Evolutionary conservation across 2,329 filamentous ascomycete species (phyloP).

Genomic region (Colletotrichum aenigma): DNA sequence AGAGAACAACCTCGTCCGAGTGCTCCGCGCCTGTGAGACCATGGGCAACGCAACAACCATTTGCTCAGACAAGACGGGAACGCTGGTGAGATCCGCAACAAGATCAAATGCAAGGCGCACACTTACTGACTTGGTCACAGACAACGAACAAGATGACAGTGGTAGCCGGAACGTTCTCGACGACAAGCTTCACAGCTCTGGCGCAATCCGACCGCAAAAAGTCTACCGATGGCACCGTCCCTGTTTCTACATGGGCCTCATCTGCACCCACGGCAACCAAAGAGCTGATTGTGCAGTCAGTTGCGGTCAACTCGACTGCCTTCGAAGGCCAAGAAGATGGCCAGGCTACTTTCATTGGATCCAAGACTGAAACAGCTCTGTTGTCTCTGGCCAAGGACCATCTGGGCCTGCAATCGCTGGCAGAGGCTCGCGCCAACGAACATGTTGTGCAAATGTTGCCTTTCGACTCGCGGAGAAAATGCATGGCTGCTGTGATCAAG

Average conservation of each 20-base stretch:
- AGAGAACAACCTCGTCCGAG: conserved; percentile 72
- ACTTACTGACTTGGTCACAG: background rate
- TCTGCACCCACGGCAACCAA: conserved; percentile 28
- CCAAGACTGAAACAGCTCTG: conserved; percentile 62
- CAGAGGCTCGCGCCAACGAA: conserved; percentile 50
- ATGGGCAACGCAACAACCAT: conserved; percentile 78
- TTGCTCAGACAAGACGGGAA: conserved; percentile 78
- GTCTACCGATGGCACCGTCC: conserved; percentile 34
- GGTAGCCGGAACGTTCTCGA: conserved; percentile 67
- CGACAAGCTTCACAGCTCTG: conserved; percentile 34
- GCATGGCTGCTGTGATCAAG: conserved; percentile 61
- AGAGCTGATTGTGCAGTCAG: conserved; percentile 43
- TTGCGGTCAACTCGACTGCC: conserved; percentile 62
- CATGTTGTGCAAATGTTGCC: conserved; percentile 54
- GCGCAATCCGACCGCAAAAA: conserved; percentile 66
- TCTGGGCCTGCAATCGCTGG: conserved; percentile 51
- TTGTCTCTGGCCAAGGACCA: conserved; percentile 54
- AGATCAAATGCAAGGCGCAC: background rate
- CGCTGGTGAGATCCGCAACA: conserved; percentile 38
- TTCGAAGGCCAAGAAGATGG: conserved; percentile 57
- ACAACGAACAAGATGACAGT: conserved; percentile 76
- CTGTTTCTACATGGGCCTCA: conserved; percentile 24
- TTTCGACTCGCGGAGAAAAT: conserved; percentile 60
- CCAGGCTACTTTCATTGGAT: conserved; percentile 53
- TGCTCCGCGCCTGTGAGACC: conserved; percentile 72